Conservation (phyloP, 805 yeast genomes). For the Gaillardinia entomophila region DNA sequence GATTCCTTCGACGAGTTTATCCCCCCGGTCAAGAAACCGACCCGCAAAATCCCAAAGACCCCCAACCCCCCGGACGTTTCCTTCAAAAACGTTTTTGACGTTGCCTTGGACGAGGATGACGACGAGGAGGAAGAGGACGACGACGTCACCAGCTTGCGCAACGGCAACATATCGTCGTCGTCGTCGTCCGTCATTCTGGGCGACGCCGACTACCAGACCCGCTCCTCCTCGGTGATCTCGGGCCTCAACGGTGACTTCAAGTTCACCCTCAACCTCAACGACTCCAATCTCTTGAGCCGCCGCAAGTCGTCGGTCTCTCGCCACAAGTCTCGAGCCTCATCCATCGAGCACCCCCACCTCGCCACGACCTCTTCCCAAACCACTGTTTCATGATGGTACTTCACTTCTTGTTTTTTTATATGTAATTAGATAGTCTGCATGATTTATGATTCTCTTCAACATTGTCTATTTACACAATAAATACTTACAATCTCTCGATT, state of each 20-base stretch:
- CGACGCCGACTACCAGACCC: conserved; percentile 25
- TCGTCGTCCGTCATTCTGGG: conserved; percentile 13
- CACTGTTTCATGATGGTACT: background rate
- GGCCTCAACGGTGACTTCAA: conserved; percentile 36
- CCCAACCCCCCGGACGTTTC: conserved; percentile 29
- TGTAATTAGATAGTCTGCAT: too few species aligned
- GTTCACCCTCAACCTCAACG: conserved; percentile 58
- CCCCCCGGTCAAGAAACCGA: too few species aligned
- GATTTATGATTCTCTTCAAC: too few species aligned
- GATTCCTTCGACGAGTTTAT: conserved; percentile 3
- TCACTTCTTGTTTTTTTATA: background rate
- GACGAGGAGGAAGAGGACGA: conserved; percentile 14
- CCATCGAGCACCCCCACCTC: background rate
- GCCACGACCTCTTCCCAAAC: too few species aligned
- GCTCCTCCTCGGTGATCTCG: conserved; percentile 35
- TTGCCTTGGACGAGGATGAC: conserved; percentile 10
- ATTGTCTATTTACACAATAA: conserved; percentile 4
- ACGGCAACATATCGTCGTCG: conserved; percentile 13
- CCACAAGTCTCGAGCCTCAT: background rate
- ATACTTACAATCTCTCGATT: conserved; percentile 24
- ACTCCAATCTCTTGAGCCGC: conserved; percentile 58
- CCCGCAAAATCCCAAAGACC: conserved; percentile 32
- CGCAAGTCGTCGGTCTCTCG: conserved; percentile 30
- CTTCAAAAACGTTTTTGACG: conserved; percentile 25
- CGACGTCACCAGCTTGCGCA: conserved; percentile 16